Evolutionary conservation across 2,329 filamentous ascomycete species (phyloP), one percentile per base, ranked within the genome.

Genomic region (Apiospora koreana): DNA sequence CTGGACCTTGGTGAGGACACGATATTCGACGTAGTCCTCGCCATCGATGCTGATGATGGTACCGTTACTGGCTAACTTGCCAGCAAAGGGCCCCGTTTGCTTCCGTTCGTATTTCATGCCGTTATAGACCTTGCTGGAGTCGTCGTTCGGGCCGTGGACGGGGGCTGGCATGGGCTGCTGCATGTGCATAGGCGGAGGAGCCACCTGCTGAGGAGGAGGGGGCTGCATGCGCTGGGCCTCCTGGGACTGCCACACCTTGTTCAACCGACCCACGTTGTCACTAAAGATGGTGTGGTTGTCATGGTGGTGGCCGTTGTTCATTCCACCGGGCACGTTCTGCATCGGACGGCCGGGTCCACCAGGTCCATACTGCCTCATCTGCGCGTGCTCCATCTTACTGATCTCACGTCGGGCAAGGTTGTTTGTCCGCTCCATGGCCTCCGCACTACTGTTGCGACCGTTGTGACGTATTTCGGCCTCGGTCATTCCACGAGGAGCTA

Each of bases 11-110:
- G 87, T 90, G 35, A 92, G 83, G 1, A 92, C 88, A 1, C 89
- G 85, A 73, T 91, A 91, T 77, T 91, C 89, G 43, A 92, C 88
- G 71, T 89, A 92, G 72, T 91, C 89, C 76, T 91, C 89, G 28
- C 89, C 89, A 71, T 91, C 88, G 71, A 92, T 91, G 65, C 82
- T 90, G 74, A 91, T 85, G 28, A 91, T 88, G 12, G 85, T 86
- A 6, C 89, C 87, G 71, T 88, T 85, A 65, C 87, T 89, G 41
- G 90, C 88, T n/a, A 91, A 84, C 76, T 90, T 90, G 31, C 89
- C 89, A 72, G 85, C 82, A 71, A 91, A 91, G 0, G 88, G 88
- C 0, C 89, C 89, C 4, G 80, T 89, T 42, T 84, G 78, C 79
- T 90, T 91, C 69, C 88, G 85, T 78, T 90, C 88, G 73, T 91